Evolutionary conservation across 306 rosid species (phyloP).

Genomic region (Castanea crenata): DNA sequence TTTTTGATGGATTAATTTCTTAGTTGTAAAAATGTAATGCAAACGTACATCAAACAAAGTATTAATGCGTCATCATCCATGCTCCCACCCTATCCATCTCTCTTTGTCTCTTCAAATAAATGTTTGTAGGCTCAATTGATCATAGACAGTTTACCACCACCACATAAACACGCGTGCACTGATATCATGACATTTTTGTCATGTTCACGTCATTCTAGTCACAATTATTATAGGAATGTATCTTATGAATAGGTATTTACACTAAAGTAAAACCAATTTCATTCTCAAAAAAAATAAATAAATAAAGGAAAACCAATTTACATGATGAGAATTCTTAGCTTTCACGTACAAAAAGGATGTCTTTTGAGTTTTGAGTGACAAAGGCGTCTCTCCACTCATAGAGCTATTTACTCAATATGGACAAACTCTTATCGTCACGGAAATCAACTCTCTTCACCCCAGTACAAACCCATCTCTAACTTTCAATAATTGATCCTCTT

Average conservation of each 20-base stretch:
- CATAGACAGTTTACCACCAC: background rate
- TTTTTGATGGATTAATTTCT: too few species aligned
- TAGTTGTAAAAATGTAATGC: too few species aligned
- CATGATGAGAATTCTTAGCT: background rate
- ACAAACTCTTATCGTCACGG: constrained; percentile 21
- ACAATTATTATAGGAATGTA: constrained; percentile 3
- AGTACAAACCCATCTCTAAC: background rate
- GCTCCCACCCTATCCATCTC: background rate
- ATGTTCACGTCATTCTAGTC: background rate
- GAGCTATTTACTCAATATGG: constrained; percentile 1
- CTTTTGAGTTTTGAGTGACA: background rate
- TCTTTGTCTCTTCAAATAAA: background rate
- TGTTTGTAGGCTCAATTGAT: background rate
- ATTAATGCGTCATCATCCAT: background rate
- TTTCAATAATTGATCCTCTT: constrained; percentile 6
- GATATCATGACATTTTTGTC: background rate
- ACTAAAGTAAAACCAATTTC: background rate
- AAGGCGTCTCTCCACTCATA: constrained; percentile 20
- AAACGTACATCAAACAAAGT: too few species aligned
- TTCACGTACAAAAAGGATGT: background rate
- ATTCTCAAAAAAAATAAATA: too few species aligned
- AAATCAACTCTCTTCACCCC: constrained; percentile 4
- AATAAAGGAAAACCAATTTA: background rate
- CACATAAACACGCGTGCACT: background rate
- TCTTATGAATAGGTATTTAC: background rate